Percentiles rank a stretch among this genome's conserved stretches.
These are phyloP conservation scores for Fusarium setosum DNA, from an alignment of 2,329 filamentous ascomycete genomes.

Conservation along the genomic window DNA sequence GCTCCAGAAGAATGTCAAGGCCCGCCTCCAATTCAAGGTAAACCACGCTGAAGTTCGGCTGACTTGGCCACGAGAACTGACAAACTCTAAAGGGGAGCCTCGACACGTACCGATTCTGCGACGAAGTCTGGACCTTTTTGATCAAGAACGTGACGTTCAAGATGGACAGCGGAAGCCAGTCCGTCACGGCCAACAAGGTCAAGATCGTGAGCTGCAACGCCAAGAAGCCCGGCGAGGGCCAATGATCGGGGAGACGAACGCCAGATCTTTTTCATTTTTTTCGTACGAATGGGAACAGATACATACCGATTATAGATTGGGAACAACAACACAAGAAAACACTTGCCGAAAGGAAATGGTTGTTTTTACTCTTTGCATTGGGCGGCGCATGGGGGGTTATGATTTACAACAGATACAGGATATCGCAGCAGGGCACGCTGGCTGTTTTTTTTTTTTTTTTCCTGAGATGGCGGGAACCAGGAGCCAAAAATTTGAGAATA, in stretches of 20 bases:
- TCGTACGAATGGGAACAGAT: neutral
- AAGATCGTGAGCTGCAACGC: constrained; percentile 99
- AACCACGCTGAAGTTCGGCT: constrained; percentile 19
- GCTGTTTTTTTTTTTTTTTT: too few relatives aligned
- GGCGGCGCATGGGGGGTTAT: constrained; percentile 35
- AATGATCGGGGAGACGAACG: constrained; percentile 7
- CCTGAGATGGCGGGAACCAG: neutral
- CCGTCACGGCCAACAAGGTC: constrained; percentile 87
- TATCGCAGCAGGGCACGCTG: neutral
- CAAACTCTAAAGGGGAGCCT: constrained; percentile 81
- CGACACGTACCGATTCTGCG: constrained; percentile 98
- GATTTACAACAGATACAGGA: constrained; percentile 12
- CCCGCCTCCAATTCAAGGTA: constrained; percentile 95
- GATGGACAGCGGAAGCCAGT: constrained; percentile 81
- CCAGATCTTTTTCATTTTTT: too few relatives aligned
- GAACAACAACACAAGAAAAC: constrained; percentile 10
- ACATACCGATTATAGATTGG: constrained; percentile 29
- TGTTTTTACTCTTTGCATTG: constrained; percentile 38
- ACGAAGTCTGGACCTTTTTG: constrained; percentile 99
- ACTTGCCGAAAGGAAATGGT: constrained; percentile 15
- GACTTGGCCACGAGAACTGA: neutral
- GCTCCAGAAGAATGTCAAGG: constrained; percentile 91
- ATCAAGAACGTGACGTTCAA: constrained; percentile 99
- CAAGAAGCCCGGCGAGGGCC: constrained; percentile 69
- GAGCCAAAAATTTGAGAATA: constrained; percentile 1